Evolutionary conservation across 108 stramenopile species (phyloP).

Genomic region (Cyclostephanos invisitatus): DNA sequence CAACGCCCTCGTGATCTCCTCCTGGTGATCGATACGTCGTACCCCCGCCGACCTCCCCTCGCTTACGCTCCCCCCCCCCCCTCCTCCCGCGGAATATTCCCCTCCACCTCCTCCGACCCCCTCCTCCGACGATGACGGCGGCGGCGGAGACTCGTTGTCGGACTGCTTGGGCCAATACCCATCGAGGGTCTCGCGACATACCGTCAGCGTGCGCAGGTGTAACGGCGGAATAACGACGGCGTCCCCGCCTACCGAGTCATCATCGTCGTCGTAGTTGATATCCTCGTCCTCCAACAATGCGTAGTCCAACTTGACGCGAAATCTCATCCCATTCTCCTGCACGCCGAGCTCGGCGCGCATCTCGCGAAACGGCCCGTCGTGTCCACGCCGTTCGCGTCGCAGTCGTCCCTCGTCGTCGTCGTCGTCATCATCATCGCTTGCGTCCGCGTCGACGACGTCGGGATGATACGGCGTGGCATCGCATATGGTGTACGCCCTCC

Average conservation of each 20-base stretch:
- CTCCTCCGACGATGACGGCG: neutral
- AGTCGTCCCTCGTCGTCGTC: neutral
- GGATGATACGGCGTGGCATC: conserved; percentile 55
- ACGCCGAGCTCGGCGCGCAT: conserved; percentile 81
- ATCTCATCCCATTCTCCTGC: conserved; percentile 61
- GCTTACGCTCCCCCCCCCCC: neutral
- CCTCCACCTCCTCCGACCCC: neutral
- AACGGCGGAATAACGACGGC: conserved; percentile 61
- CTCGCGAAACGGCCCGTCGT: conserved; percentile 77
- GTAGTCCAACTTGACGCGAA: conserved; percentile 85
- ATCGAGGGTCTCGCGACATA: conserved; percentile 84
- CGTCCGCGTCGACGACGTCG: neutral
- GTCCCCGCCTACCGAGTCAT: conserved; percentile 27
- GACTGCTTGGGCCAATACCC: conserved; percentile 59
- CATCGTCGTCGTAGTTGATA: neutral
- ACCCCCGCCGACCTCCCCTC: conserved; percentile 1
- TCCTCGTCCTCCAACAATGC: conserved; percentile 34
- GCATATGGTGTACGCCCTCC: conserved; percentile 80
- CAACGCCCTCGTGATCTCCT: conserved; percentile 42
- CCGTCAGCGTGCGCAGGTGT: conserved; percentile 70
- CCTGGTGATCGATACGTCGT: conserved; percentile 26
- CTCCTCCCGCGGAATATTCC: neutral
- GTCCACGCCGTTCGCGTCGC: conserved; percentile 15
- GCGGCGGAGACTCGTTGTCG: conserved; percentile 20
- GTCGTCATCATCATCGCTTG: too few species aligned